Evolutionary conservation across 164 flowering plant genomes (phyloP), one percentile per base, ranked within the genome.

Genomic region (Tetracentron sinense): DNA sequence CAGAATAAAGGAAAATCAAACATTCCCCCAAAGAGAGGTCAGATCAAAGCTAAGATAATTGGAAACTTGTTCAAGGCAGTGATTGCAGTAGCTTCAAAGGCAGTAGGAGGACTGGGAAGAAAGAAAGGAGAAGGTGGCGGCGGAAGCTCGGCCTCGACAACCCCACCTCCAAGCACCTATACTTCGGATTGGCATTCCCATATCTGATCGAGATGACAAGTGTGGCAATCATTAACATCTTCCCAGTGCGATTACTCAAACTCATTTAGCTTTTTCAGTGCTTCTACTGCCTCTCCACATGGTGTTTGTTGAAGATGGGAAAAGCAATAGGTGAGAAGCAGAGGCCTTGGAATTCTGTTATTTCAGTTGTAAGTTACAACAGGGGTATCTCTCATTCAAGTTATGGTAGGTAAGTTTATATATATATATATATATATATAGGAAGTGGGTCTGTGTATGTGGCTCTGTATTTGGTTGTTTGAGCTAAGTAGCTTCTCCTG

Each of bases 31-130:
- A n/a, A n/a, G n/a, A n/a, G n/a, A n/a, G n/a, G n/a, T n/a, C n/a
- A n/a, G 27, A 66, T 79, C 63, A 76, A 74, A 54, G 72, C 61
- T 58, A 69, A 52, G 33, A 79, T 77, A 20, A 64, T 74, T 60
- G 66, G 56, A 50, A 58, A 50, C 66, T 15, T 79, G 15, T 23
- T 19, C 64, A 72, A 50, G 21, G 12, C 68, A 0, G 35, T 66
- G 19, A 19, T 42, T 7, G 44, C 68, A 17, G 56, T 51, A 49
- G 60, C 59, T 53, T 61, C 71, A 7, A 67, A 52, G 25, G 61
- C 66, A 0, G 64, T 58, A 16, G 52, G 53, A 44, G n/a, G n/a
- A 30, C 51, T 16, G 30, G 5, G 28, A 62, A 57, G 27, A 46
- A 48, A 30, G 28, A 14, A 35, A 23, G 61, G 22, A 0, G 65